Conservation (phyloP, 202 grass and related monocot species). For the Cymbopogon flexuosus region DNA sequence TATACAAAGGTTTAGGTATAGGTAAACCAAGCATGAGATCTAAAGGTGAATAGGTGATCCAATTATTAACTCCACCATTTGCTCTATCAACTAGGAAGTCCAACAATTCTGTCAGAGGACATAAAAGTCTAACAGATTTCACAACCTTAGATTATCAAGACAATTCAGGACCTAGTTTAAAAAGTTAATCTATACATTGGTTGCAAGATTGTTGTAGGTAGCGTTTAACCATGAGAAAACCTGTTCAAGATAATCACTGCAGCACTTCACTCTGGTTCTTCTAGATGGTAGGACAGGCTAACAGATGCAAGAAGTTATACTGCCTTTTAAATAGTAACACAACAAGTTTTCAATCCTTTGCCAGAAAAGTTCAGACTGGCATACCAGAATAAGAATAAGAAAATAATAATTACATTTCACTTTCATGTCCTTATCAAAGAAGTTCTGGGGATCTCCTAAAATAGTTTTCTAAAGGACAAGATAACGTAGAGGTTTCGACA, state of each 20-base stretch:
- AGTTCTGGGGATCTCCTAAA: slow-evolving; percentile 37
- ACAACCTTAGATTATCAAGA: slow-evolving; percentile 28
- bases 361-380: slow-evolving; percentile 29
- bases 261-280: slow-evolving; percentile 15
- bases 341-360: slow-evolving; percentile 1
- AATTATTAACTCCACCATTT: slow-evolving; percentile 22
- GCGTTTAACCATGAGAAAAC: slow-evolving; percentile 20
- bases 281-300: slow-evolving; percentile 34
- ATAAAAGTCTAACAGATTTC: slow-evolving; percentile 19
- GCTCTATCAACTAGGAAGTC: slow-evolving; percentile 15
- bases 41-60: not conserved
- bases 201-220: slow-evolving; percentile 25
- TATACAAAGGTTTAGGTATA: slow-evolving; percentile 26
- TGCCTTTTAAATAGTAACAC: slow-evolving; percentile 11
- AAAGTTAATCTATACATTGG: not conserved
- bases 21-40: slow-evolving; percentile 15
- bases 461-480: slow-evolving; percentile 39
- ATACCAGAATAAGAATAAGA: slow-evolving; percentile 34
- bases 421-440: slow-evolving; percentile 54
- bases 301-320: not conserved
- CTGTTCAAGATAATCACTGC: slow-evolving; percentile 2
- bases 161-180: slow-evolving; percentile 19
- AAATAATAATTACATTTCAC: slow-evolving; percentile 31
- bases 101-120: slow-evolving; percentile 28
- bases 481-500: slow-evolving; percentile 37